Base-by-base conservation (phyloP, 2,329 filamentous ascomycete species). In the Botrytis sinoallii region DNA sequence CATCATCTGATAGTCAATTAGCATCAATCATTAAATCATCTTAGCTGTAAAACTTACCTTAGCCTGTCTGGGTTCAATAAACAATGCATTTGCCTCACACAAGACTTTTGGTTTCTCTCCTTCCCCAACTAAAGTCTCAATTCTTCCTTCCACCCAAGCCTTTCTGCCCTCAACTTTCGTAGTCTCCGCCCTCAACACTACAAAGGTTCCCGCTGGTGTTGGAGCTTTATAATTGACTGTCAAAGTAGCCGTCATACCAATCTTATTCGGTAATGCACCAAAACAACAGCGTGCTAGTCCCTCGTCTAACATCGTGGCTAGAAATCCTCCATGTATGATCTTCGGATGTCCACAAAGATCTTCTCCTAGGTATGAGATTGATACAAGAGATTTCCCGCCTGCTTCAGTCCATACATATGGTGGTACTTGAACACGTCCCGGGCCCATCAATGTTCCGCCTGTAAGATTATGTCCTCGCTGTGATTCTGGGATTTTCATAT, bases 231-330 rank as follows among this genome's bases (percentile, higher is more conserved):
- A 99, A 82, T 97, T 91, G 77, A 92, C 85, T 78, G 88, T 94
- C 78, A 99, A 84, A 80, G 91, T 95, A 70, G 95, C 96, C 59
- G 96, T 98, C 81, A 98, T 88, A 75, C 91, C 91, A 76, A 96
- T 89, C 78, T 94, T 93, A 81, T 95, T 93, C 44, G 95, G 95
- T 80, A 98, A 85, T 38, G 93, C 94, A 8, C 90, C 90, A 83
- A 98, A 97, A 81, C 93, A 97, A 82, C 93, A 97, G 72, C 94
- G 87, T 46, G 93, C 95, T 61, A 98, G 85, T 0, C 93, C 94
- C 82, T 98, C 95, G 81, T 98, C 95, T 71, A 98, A 85, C 81
- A 98, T 87, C 20, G 95, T 98, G n/a, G 95, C 95, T 73, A 98
- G 85, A 76, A 97, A 85, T 0, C 95, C 95, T 69, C 95, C 95